Percentiles rank a stretch among this genome's conserved stretches.
Evolutionary conservation across 768 basidiomycete genomes (phyloP).

Genomic region (Pleurotus eryngii): DNA sequence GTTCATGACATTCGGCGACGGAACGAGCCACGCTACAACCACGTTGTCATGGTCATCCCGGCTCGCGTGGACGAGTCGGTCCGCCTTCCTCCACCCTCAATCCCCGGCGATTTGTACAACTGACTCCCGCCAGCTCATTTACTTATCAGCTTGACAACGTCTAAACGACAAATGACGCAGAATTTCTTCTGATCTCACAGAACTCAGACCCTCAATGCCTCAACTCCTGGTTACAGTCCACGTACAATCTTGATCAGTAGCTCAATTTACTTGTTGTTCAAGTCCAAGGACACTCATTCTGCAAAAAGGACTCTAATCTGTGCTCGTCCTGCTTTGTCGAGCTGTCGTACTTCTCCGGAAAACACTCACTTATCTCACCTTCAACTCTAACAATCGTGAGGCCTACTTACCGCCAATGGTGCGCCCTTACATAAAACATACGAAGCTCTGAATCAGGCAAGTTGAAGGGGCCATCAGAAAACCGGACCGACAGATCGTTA

Average conservation of each 20-base stretch:
- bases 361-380: too few relatives aligned
- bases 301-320: too few relatives aligned
- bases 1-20: conserved; percentile 1
- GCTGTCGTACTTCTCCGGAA: too few relatives aligned
- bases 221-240: too few relatives aligned
- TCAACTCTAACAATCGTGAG: too few relatives aligned
- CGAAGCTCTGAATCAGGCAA: neutral
- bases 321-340: too few relatives aligned
- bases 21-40: conserved; percentile 2
- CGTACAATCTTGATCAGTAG: too few relatives aligned
- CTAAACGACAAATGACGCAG: conserved; percentile 1
- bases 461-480: neutral
- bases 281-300: too few relatives aligned
- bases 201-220: too few relatives aligned
- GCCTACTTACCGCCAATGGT: too few relatives aligned
- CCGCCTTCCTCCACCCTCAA: neutral
- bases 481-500: neutral
- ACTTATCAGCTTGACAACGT: conserved; percentile 7
- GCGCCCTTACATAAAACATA: conserved; percentile 2
- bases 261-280: too few relatives aligned
- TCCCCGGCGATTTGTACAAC: neutral
- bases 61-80: neutral
- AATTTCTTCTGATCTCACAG: neutral
- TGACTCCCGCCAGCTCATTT: neutral
- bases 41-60: conserved; percentile 7